phyloP scores from a whole-genome alignment of 2,329 filamentous ascomycete genomes.

The Fusarium metavorans region DNA sequence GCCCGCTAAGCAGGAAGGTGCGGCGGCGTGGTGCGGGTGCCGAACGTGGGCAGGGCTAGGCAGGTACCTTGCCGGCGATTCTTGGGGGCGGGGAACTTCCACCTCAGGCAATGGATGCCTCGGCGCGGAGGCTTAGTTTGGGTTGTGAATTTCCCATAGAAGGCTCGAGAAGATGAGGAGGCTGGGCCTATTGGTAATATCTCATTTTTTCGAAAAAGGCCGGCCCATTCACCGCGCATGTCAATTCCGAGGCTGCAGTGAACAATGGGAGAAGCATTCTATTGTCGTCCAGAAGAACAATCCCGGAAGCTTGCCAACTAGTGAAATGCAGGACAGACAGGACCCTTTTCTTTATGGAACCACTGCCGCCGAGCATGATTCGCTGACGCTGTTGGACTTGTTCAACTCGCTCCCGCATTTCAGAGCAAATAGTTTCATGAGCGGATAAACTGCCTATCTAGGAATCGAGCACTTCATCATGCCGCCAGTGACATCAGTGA shows the following conservation, averaged over 20 bases:
- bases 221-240: neutral
- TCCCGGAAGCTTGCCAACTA: neutral
- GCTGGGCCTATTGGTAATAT: neutral
- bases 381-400: neutral
- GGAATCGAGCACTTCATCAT: neutral
- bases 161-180: slow-evolving; percentile 35
- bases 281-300: neutral
- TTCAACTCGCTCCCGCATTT: neutral
- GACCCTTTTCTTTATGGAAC: neutral
- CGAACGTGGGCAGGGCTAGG: slow-evolving; percentile 18
- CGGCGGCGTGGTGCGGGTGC: slow-evolving; percentile 24
- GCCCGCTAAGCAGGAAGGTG: slow-evolving; percentile 38
- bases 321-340: neutral
- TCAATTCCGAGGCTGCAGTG: slow-evolving; percentile 13
- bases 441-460: neutral
- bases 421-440: neutral
- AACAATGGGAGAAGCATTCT: neutral
- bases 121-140: slow-evolving; percentile 14
- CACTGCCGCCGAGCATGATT: neutral
- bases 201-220: neutral
- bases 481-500: slow-evolving; percentile 14
- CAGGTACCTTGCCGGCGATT: slow-evolving; percentile 24
- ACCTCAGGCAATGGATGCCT: slow-evolving; percentile 11
- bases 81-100: slow-evolving; percentile 26
- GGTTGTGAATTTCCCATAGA: slow-evolving; percentile 28